phyloP scores from a whole-genome alignment of 495 filamentous ascomycete genomes.

The Ramalina intermedia region DNA sequence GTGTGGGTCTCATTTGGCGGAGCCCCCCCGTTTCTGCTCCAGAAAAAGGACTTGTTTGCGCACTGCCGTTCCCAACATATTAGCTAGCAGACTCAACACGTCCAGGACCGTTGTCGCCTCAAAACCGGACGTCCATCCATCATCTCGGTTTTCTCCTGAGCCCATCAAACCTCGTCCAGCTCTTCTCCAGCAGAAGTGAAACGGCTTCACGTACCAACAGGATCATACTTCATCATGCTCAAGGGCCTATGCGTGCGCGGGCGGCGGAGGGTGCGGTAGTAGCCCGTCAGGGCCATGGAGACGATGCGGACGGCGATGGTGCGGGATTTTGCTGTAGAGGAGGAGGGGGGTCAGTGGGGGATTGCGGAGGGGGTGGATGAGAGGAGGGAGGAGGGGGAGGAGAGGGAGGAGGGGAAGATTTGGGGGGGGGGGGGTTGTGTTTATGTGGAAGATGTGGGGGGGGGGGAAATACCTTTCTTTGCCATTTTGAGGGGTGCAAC shows the following conservation, averaged over 20 bases:
- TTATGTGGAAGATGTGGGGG: neutral
- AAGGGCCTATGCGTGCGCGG: constrained; percentile 69
- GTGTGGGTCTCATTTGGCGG: too few relatives aligned
- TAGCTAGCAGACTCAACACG: neutral
- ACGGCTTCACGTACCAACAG: constrained; percentile 57
- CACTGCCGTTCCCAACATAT: constrained; percentile 28
- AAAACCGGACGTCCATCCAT: too few relatives aligned
- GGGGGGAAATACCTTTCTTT: constrained; percentile 10
- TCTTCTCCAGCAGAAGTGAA: neutral
- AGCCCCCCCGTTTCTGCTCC: constrained; percentile 60
- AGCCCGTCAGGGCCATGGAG: constrained; percentile 98
- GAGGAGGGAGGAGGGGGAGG: neutral
- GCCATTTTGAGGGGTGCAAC: constrained; percentile 5
- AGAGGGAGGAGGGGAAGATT: neutral
- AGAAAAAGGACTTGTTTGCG: constrained; percentile 83
- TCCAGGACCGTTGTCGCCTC: too few relatives aligned
- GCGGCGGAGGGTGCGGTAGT: constrained; percentile 77
- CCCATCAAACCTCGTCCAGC: neutral
- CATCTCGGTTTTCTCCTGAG: too few relatives aligned
- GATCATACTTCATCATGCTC: constrained; percentile 98
- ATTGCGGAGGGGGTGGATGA: neutral
- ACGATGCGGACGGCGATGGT: constrained; percentile 85
- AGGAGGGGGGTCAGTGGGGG: neutral
- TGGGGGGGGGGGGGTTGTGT: neutral
- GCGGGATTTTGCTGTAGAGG: constrained; percentile 66